These are phyloP conservation scores for Boletus smithii DNA, from an alignment of 1,284 basidiomycete species.

Conservation along the genomic window DNA sequence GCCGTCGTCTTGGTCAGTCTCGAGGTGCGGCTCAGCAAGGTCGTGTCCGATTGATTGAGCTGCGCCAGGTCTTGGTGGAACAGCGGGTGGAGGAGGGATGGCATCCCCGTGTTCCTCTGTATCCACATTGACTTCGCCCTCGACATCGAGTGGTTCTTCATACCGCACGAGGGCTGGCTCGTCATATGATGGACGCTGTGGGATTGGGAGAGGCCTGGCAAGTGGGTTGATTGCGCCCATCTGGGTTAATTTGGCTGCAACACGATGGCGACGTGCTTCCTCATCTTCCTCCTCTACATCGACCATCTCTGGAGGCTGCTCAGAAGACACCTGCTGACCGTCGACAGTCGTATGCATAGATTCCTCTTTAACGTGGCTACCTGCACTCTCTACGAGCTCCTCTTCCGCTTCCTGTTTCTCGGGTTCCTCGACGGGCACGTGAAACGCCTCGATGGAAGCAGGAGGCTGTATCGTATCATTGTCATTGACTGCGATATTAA, in stretches of 20 bases:
- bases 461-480: background rate
- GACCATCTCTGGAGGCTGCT: slow-evolving; percentile 22
- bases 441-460: slow-evolving; percentile 3
- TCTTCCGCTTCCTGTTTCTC: slow-evolving; percentile 21
- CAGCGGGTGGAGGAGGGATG: slow-evolving; percentile 13
- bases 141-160: slow-evolving; percentile 12
- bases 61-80: slow-evolving; percentile 9
- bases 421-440: slow-evolving; percentile 8
- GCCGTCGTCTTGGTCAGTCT: slow-evolving; percentile 17
- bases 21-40: slow-evolving; percentile 7
- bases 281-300: slow-evolving; percentile 52
- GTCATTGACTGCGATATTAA: background rate
- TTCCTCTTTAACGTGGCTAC: slow-evolving; percentile 2
- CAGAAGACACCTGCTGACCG: slow-evolving; percentile 18
- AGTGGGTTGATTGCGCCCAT: slow-evolving; percentile 68
- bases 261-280: slow-evolving; percentile 48
- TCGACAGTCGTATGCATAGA: slow-evolving; percentile 8
- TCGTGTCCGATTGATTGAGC: slow-evolving; percentile 5
- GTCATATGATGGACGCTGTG: slow-evolving; percentile 27
- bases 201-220: slow-evolving; percentile 36
- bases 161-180: slow-evolving; percentile 5
- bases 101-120: slow-evolving; percentile 18
- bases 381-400: slow-evolving; percentile 8
- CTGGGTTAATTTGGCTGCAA: slow-evolving; percentile 60
- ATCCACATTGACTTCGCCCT: slow-evolving; percentile 26